phyloP scores from a whole-genome alignment of 2,329 filamentous ascomycete genomes.

The Biscogniauxia mediterranea region DNA sequence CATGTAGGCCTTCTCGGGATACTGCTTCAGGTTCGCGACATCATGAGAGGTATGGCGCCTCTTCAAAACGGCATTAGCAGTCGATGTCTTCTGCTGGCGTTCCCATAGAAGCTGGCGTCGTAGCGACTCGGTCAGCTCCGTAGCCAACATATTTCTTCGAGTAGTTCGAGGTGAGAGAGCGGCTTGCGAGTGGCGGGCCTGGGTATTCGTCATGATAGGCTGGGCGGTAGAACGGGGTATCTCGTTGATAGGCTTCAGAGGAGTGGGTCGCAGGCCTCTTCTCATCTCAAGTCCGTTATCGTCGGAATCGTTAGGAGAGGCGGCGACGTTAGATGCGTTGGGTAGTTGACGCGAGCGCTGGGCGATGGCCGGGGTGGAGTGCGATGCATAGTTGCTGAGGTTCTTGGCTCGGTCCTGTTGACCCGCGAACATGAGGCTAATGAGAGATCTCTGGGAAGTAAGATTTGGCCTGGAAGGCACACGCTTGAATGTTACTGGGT shows the following conservation, averaged over 20 bases:
- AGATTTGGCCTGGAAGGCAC: conserved; percentile 86
- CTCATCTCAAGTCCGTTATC: conserved; percentile 65
- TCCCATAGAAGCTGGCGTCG: conserved; percentile 92
- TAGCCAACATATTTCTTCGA: conserved; percentile 90
- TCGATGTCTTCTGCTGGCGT: conserved; percentile 88
- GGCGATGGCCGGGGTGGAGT: conserved; percentile 68
- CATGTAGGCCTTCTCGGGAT: conserved; percentile 65
- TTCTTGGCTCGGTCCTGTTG: conserved; percentile 71
- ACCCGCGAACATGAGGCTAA: conserved; percentile 80
- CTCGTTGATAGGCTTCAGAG: conserved; percentile 56
- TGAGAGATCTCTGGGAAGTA: conserved; percentile 79
- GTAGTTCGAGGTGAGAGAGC: conserved; percentile 90
- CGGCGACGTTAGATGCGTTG: conserved; percentile 42
- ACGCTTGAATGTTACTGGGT: conserved; percentile 79
- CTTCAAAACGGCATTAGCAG: conserved; percentile 84
- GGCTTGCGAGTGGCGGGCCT: conserved; percentile 63
- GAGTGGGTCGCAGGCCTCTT: conserved; percentile 50
- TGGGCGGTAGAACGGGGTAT: conserved; percentile 67
- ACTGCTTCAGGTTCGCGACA: conserved; percentile 82
- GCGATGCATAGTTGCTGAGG: conserved; percentile 66
- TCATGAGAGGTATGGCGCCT: conserved; percentile 88
- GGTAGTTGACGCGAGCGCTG: conserved; percentile 57
- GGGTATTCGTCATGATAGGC: conserved; percentile 73
- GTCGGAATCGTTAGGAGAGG: conserved; percentile 58
- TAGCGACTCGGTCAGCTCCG: conserved; percentile 89